phyloP scores from a whole-genome alignment of 345 rosid genomes.

The Raphanus sativus region DNA sequence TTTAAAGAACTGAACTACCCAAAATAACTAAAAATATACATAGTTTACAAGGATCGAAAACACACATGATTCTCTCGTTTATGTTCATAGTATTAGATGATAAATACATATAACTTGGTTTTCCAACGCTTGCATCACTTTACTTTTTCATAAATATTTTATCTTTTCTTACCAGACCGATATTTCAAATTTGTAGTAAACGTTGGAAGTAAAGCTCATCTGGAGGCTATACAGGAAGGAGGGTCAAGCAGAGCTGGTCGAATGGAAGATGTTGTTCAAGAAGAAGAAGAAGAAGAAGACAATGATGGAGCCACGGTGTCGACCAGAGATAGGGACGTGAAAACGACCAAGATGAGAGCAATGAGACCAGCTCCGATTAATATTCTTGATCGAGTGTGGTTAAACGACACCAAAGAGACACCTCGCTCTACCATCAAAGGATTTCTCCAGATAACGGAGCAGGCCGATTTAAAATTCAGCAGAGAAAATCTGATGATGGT shows the following conservation, averaged over 20 bases:
- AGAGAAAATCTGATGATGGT: conserved; percentile 54
- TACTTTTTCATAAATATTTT: background rate
- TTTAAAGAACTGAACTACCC: too few relatives aligned
- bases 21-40: too few relatives aligned
- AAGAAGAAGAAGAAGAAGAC: conserved; percentile 16
- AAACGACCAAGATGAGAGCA: conserved; percentile 4
- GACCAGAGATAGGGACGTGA: background rate
- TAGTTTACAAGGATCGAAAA: too few relatives aligned
- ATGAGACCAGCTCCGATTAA: conserved; percentile 52
- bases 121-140: background rate
- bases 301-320: background rate
- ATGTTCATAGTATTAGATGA: too few relatives aligned
- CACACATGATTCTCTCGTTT: too few relatives aligned
- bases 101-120: too few relatives aligned
- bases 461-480: conserved; percentile 47
- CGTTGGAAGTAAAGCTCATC: conserved; percentile 22
- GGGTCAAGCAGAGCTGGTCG: conserved; percentile 42
- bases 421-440: conserved; percentile 68
- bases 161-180: conserved; percentile 6
- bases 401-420: conserved; percentile 52
- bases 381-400: conserved; percentile 46
- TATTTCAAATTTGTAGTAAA: background rate
- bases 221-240: conserved; percentile 57
- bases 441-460: conserved; percentile 42
- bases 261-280: conserved; percentile 32